A percentile compares a stretch with the other conserved stretches of the same genome.
These are phyloP conservation scores for Hura crepitans DNA, from an alignment of 441 rosid species.

Conservation along the genomic window DNA sequence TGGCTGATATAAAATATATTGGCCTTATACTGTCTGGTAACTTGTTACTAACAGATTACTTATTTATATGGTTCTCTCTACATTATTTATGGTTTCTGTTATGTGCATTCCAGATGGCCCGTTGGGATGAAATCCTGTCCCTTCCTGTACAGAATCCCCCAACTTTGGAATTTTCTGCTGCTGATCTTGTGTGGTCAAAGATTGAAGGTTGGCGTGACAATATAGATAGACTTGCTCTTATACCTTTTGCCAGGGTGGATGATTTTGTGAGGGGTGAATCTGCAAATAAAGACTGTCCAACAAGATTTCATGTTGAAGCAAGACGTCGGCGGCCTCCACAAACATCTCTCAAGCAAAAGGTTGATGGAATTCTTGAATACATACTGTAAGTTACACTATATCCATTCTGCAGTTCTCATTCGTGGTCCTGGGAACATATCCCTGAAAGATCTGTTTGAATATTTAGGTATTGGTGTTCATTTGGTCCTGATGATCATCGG, in stretches of 20 bases:
- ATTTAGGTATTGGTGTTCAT: slow-evolving; percentile 93
- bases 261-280: slow-evolving; percentile 60
- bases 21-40: not conserved
- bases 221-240: slow-evolving; percentile 66
- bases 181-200: slow-evolving; percentile 83
- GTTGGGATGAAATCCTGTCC: slow-evolving; percentile 92
- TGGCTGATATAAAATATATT: not conserved
- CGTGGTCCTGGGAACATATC: not conserved
- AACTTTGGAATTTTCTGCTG: slow-evolving; percentile 66
- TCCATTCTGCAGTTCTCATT: slow-evolving; percentile 11
- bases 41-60: not conserved
- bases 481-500: slow-evolving; percentile 96
- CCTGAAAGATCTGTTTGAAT: slow-evolving; percentile 18
- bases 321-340: slow-evolving; percentile 48
- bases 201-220: slow-evolving; percentile 91
- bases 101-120: slow-evolving; percentile 59
- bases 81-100: slow-evolving; percentile 1
- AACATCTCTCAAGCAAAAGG: slow-evolving; percentile 59
- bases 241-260: slow-evolving; percentile 52
- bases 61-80: not conserved
- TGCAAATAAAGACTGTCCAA: slow-evolving; percentile 47
- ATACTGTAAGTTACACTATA: slow-evolving; percentile 37
- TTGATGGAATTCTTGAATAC: slow-evolving; percentile 56
- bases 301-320: slow-evolving; percentile 53
- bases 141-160: slow-evolving; percentile 86